Evolutionary conservation across 2,329 filamentous ascomycete species (phyloP).

Genomic region (Coleophoma crateriformis): DNA sequence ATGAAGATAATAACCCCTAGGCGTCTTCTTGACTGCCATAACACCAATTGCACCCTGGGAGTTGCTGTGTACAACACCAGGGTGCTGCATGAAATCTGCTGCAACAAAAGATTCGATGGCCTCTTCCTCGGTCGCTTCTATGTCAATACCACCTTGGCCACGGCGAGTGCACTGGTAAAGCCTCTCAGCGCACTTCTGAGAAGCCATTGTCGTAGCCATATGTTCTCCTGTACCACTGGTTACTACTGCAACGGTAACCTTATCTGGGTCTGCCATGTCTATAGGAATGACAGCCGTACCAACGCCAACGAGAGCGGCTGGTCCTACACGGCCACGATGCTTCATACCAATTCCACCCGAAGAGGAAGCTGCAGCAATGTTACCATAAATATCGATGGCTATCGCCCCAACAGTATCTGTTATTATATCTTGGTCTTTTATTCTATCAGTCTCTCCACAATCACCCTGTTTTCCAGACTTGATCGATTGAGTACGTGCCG

Average conservation of each 20-base stretch:
- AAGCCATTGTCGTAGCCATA: slow-evolving; percentile 93
- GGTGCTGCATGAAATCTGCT: slow-evolving; percentile 90
- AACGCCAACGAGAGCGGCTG: slow-evolving; percentile 86
- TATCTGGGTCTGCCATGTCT: slow-evolving; percentile 63
- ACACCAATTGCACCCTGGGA: slow-evolving; percentile 87
- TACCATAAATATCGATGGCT: slow-evolving; percentile 78
- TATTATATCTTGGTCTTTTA: slow-evolving; percentile 52
- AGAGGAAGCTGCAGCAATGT: slow-evolving; percentile 90
- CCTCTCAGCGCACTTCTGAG: slow-evolving; percentile 78
- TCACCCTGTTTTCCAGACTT: too few relatives aligned
- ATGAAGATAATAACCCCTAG: slow-evolving; percentile 73
- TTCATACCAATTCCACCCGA: slow-evolving; percentile 99
- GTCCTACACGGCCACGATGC: slow-evolving; percentile 83
- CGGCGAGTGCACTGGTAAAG: slow-evolving; percentile 68
- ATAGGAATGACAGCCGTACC: slow-evolving; percentile 84
- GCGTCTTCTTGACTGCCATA: slow-evolving; percentile 81
- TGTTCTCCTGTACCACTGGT: slow-evolving; percentile 96
- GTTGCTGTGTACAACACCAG: slow-evolving; percentile 73
- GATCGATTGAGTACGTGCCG: too few relatives aligned
- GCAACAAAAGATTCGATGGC: slow-evolving; percentile 72
- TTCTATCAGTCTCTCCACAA: slow-evolving; percentile 3
- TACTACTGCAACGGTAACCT: slow-evolving; percentile 71
- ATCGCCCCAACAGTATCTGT: slow-evolving; percentile 96
- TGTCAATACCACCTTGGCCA: slow-evolving; percentile 52
- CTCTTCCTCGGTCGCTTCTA: slow-evolving; percentile 71